A percentile compares a stretch with the other conserved stretches of the same genome.
Evolutionary conservation across 2,329 filamentous ascomycete species (phyloP).

Genomic region (Monilinia aucupariae): DNA sequence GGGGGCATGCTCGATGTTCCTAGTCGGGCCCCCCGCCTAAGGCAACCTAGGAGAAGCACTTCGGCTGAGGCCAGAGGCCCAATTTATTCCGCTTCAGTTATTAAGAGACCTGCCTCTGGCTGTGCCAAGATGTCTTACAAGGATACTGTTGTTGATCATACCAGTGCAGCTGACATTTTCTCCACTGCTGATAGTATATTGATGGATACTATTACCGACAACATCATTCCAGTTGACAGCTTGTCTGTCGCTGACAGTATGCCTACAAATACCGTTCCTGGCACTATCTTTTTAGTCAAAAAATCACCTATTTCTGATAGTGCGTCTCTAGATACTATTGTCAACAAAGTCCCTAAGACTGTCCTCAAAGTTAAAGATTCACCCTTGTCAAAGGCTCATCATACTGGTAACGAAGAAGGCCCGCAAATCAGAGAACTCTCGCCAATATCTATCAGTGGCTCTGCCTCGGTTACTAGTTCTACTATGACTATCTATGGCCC

Average conservation of each 20-base stretch:
- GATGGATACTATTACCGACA: neutral
- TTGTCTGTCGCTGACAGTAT: neutral
- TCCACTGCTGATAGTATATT: neutral
- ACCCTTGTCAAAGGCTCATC: neutral
- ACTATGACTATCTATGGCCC: neutral
- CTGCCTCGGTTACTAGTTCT: neutral
- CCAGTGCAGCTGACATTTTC: too few relatives aligned
- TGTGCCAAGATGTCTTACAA: neutral
- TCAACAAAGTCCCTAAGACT: neutral
- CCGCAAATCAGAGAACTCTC: neutral
- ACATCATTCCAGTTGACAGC: neutral
- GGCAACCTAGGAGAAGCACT: neutral
- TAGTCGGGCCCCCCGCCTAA: too few relatives aligned
- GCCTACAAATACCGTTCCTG: neutral
- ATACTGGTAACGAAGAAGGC: neutral
- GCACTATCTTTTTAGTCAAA: neutral
- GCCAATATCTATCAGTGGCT: neutral
- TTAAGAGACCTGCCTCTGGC: neutral
- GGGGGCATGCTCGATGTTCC: neutral
- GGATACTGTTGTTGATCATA: too few relatives aligned
- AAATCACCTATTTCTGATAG: neutral
- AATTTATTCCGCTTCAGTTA: neutral
- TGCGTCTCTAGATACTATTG: neutral
- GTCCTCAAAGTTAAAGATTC: neutral
- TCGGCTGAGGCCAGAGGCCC: neutral